A percentile compares a stretch with the other conserved stretches of the same genome.
Conservation (phyloP, 148 eudicot genomes). For the Camellia lanceoleosa region DNA sequence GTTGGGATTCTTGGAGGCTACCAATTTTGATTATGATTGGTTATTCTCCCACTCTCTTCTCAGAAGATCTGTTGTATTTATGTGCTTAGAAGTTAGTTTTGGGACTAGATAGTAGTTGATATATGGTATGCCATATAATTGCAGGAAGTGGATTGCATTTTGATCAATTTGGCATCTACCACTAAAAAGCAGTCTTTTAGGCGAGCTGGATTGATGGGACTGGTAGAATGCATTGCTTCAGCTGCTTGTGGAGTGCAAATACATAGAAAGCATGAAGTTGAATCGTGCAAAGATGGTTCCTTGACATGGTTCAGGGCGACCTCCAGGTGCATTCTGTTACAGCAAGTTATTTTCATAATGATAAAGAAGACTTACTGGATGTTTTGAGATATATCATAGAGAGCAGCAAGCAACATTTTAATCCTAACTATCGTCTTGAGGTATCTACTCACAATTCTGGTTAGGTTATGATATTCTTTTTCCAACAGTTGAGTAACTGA, state of each 20-base stretch:
- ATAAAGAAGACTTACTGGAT: conserved; percentile 57
- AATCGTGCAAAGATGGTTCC: conserved; percentile 20
- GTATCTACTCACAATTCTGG: conserved; percentile 28
- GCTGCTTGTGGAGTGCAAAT: conserved; percentile 31
- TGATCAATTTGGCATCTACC: conserved; percentile 62
- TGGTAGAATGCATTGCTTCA: conserved; percentile 64
- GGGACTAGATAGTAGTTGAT: neutral
- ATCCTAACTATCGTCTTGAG: conserved; percentile 78
- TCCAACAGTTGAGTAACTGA: neutral
- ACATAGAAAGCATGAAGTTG: conserved; percentile 21
- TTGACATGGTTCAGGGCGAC: conserved; percentile 21
- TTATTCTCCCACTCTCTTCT: neutral
- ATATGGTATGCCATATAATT: conserved; percentile 13
- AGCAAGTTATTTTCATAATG: conserved; percentile 23
- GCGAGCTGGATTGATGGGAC: conserved; percentile 83
- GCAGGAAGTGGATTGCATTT: conserved; percentile 63
- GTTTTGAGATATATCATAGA: conserved; percentile 68
- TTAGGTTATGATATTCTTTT: neutral
- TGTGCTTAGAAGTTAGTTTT: neutral
- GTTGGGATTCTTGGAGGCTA: neutral
- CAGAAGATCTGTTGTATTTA: neutral
- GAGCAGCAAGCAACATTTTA: conserved; percentile 92
- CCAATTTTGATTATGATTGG: neutral
- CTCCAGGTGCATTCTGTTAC: conserved; percentile 25
- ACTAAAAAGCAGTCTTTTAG: conserved; percentile 65